Conservation (phyloP, 2,329 filamentous ascomycete species). For the Claviceps pusilla region DNA sequence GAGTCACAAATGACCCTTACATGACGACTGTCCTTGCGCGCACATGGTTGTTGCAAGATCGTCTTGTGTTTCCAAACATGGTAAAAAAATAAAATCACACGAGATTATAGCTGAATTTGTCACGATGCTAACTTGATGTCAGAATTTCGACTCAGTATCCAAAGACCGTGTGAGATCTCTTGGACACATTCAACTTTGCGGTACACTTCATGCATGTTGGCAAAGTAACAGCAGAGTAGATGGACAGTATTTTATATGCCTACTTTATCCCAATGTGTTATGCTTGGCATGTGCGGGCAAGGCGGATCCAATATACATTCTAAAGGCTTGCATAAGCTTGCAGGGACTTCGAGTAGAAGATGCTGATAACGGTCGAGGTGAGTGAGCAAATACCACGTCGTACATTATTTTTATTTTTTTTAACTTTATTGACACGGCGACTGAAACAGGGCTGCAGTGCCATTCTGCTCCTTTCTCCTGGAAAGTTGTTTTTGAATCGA, state of each 20-base stretch:
- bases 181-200: constrained; percentile 68
- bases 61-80: constrained; percentile 58
- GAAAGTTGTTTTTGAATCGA: constrained; percentile 75
- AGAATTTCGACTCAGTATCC: constrained; percentile 37
- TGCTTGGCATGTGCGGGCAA: constrained; percentile 57
- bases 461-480: constrained; percentile 76
- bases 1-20: constrained; percentile 61
- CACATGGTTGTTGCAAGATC: constrained; percentile 73
- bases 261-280: constrained; percentile 69
- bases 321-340: constrained; percentile 60
- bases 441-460: constrained; percentile 58
- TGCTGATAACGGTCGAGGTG: constrained; percentile 60
- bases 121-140: not conserved
- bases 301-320: constrained; percentile 52
- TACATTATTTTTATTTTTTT: not conserved
- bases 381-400: constrained; percentile 7
- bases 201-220: constrained; percentile 71
- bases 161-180: constrained; percentile 61
- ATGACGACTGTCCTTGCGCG: constrained; percentile 59
- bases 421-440: not conserved
- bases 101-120: not conserved
- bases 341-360: constrained; percentile 53
- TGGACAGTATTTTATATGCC: constrained; percentile 71
- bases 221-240: constrained; percentile 52
- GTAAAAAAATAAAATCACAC: constrained; percentile 30